Conservation (phyloP, 2,329 filamentous ascomycete genomes). For the Diaporthe sp. region DNA sequence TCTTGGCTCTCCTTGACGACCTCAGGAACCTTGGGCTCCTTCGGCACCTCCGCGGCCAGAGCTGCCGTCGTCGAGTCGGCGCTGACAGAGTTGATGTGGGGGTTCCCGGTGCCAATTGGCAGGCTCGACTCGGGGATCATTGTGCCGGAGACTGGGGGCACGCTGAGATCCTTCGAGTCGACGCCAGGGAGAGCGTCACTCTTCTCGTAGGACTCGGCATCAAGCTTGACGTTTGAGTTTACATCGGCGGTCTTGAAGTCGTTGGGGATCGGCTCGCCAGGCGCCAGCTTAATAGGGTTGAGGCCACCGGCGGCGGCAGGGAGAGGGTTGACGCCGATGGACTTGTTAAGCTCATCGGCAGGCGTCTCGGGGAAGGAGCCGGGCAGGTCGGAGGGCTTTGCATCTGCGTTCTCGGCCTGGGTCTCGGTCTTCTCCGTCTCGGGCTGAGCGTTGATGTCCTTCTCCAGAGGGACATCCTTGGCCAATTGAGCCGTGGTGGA, state of each 20-base stretch:
- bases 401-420: conserved; percentile 45
- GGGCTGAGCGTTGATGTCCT: conserved; percentile 45
- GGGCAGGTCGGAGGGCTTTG: conserved; percentile 59
- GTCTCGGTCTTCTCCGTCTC: conserved; percentile 46
- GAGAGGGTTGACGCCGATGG: conserved; percentile 71
- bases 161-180: conserved; percentile 53
- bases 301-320: conserved; percentile 74
- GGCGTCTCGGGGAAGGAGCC: conserved; percentile 83
- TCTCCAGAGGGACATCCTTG: conserved; percentile 73
- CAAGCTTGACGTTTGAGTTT: conserved; percentile 80
- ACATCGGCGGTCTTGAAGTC: conserved; percentile 76
- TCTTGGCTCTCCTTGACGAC: conserved; percentile 80
- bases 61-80: conserved; percentile 75
- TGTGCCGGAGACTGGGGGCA: conserved; percentile 71
- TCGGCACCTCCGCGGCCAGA: conserved; percentile 77
- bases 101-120: conserved; percentile 67
- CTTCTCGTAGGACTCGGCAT: conserved; percentile 89
- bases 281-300: conserved; percentile 84
- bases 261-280: conserved; percentile 86
- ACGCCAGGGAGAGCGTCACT: conserved; percentile 73
- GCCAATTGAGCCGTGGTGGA: conserved; percentile 79
- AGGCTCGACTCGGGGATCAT: conserved; percentile 88
- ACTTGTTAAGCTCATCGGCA: conserved; percentile 61
- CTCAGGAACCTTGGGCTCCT: conserved; percentile 68
- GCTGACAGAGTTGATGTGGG: conserved; percentile 65